Evolutionary conservation across 1,284 basidiomycete genomes (phyloP).

Genomic region (Inonotus obliquus): DNA sequence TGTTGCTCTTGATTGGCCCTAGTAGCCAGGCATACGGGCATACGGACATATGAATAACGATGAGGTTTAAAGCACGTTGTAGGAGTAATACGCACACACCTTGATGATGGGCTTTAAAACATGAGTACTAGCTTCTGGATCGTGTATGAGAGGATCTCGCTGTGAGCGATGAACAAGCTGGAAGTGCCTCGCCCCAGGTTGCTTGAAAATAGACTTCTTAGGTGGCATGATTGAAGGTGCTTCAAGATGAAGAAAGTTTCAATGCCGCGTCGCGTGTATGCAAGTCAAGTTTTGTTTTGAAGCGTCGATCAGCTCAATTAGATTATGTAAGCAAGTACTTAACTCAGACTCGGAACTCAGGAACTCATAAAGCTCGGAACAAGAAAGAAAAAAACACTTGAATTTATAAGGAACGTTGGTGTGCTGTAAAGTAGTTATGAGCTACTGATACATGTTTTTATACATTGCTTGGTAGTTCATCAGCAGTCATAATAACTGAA

Average conservation of each 20-base stretch:
- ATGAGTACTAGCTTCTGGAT: conserved; percentile 84
- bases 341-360: too few relatives aligned
- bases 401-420: neutral
- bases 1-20: conserved; percentile 78
- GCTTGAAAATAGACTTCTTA: conserved; percentile 82
- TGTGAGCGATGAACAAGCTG: conserved; percentile 97
- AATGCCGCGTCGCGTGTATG: neutral
- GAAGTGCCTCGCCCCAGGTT: conserved; percentile 86
- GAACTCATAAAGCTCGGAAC: too few relatives aligned
- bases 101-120: conserved; percentile 85
- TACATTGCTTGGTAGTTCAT: neutral
- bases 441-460: neutral
- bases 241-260: neutral
- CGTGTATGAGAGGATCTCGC: conserved; percentile 92
- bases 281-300: neutral
- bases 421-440: neutral
- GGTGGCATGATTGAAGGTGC: conserved; percentile 4
- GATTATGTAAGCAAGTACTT: neutral
- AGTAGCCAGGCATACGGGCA: conserved; percentile 6
- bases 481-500: neutral
- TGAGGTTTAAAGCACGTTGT: neutral
- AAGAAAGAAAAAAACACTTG: neutral
- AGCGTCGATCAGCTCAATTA: neutral
- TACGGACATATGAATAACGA: too few relatives aligned
- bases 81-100: conserved; percentile 31